Evolutionary conservation across 768 basidiomycete genomes (phyloP).

Genomic region (Boletus sp.): DNA sequence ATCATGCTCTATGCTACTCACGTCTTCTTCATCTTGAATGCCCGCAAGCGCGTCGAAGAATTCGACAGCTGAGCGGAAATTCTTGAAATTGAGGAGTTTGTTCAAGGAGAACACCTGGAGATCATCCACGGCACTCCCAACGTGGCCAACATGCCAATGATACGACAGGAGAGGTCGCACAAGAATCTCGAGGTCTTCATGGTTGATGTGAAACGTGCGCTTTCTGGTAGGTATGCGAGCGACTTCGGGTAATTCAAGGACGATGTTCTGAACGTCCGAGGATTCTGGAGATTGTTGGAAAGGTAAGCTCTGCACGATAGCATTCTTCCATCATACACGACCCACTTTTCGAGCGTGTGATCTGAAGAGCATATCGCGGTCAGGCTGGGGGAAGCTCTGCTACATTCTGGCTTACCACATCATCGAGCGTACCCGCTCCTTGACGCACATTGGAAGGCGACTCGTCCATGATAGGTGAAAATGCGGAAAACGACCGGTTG

Average conservation of each 20-base stretch:
- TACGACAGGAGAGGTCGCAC: constrained; percentile 37
- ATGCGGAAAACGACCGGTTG: constrained; percentile 1
- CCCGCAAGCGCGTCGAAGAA: constrained; percentile 29
- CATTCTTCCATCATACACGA: neutral
- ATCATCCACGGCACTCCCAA: constrained; percentile 6
- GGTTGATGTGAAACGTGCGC: constrained; percentile 35
- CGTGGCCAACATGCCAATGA: constrained; percentile 25
- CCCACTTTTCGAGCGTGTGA: constrained; percentile 22
- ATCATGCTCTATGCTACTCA: constrained; percentile 14
- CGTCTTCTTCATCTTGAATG: constrained; percentile 32
- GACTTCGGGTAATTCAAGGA: constrained; percentile 21
- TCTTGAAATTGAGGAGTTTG: constrained; percentile 29
- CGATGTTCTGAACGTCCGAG: constrained; percentile 12
- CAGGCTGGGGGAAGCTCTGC: neutral
- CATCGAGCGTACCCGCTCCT: constrained; percentile 16
- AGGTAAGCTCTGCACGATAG: neutral
- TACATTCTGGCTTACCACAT: constrained; percentile 14
- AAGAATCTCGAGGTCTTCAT: constrained; percentile 31
- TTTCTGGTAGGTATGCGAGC: constrained; percentile 28
- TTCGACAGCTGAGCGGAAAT: constrained; percentile 21
- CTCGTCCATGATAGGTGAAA: constrained; percentile 5
- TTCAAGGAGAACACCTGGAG: constrained; percentile 21
- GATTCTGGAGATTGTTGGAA: constrained; percentile 13
- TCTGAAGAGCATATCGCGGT: constrained; percentile 5
- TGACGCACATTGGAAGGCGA: neutral